A percentile compares a stretch with the other conserved stretches of the same genome.
These are phyloP conservation scores for Irpex sp. DNA, from an alignment of 1,284 basidiomycete species.

Conservation along the genomic window DNA sequence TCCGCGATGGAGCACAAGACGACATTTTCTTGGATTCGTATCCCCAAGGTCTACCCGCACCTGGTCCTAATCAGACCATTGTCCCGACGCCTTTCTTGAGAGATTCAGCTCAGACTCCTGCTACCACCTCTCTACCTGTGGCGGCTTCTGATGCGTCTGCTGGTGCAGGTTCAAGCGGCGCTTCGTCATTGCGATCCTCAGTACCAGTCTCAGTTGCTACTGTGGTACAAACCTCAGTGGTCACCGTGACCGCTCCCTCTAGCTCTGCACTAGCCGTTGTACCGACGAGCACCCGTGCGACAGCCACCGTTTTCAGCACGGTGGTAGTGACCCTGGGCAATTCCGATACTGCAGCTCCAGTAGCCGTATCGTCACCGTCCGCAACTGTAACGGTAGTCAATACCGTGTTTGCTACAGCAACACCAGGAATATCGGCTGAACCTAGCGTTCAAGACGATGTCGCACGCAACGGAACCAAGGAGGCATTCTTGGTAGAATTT, in stretches of 20 bases:
- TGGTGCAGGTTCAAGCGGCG: too few relatives aligned
- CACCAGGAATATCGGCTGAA: not conserved
- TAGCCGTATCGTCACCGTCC: not conserved
- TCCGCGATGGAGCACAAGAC: conserved; percentile 56
- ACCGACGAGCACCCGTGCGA: not conserved
- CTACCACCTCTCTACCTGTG: conserved; percentile 10
- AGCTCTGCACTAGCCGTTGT: not conserved
- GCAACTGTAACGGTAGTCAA: conserved; percentile 17
- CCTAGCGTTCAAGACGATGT: not conserved
- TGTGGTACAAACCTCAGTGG: conserved; percentile 2
- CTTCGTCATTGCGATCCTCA: not conserved
- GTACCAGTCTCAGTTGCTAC: conserved; percentile 1
- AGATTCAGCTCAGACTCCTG: conserved; percentile 14
- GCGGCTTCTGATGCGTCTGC: not conserved
- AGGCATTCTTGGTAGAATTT: not conserved
- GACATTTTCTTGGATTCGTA: conserved; percentile 57
- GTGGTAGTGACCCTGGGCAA: conserved; percentile 4
- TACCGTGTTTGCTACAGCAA: conserved; percentile 20
- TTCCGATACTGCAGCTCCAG: not conserved
- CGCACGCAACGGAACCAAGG: not conserved
- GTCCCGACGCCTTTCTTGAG: conserved; percentile 14
- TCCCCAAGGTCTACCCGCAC: conserved; percentile 19
- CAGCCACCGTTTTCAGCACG: conserved; percentile 4
- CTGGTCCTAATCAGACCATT: conserved; percentile 16
- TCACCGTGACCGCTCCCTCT: conserved; percentile 1